Evolutionary conservation across 2,329 filamentous ascomycete genomes (phyloP), one percentile per base, ranked within the genome.

Genomic region (Beauveria scarabaeidicola): DNA sequence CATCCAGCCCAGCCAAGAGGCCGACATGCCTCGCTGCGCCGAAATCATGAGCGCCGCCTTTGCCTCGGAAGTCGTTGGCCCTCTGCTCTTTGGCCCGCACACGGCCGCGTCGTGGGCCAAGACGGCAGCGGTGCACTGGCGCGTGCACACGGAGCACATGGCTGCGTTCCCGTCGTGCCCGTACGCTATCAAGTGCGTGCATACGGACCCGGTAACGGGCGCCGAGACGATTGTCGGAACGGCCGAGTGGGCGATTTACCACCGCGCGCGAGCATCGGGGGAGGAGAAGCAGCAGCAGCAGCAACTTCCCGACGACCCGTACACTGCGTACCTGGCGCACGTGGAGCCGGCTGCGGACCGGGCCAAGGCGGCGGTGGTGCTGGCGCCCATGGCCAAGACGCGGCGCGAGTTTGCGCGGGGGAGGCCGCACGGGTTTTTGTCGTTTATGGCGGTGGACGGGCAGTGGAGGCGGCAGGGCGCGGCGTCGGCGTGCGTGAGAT

Each of bases 141-240:
- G 25, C 29, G 47, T 44, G 21, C 41, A 41, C 48, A 23, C 27
- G 29, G 60, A 58, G 54, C 60, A 61, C 43, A 25, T 5, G 15
- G 36, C 29, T 6, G 13, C 41, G n/a, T 61, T 58, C 7, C 60
- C 60, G 4, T 32, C 40, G 60, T 58, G 50, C 60, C 60, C 41
- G 8, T 52, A 52, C n/a, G 54, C 53, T 23, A 44, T 61, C n/a
- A 50, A 58, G n/a, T 61, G 60, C 60, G 41, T 58, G 48, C 54
- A 61, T 36, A 58, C 54, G 7, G 53, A 58, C 44, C 48, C 60
- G 9, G 50, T 0, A 7, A 43, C 50, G 10, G 60, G 54, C 41
- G 25, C 29, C 2, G 41, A 43, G 29, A 58, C 32, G 7, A 61
- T 58, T 11, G 48, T 58, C 13, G 60, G 41, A 3, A 58, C 50